Evolutionary conservation across 331 rosid species (phyloP).

Genomic region (Quercus phellos): DNA sequence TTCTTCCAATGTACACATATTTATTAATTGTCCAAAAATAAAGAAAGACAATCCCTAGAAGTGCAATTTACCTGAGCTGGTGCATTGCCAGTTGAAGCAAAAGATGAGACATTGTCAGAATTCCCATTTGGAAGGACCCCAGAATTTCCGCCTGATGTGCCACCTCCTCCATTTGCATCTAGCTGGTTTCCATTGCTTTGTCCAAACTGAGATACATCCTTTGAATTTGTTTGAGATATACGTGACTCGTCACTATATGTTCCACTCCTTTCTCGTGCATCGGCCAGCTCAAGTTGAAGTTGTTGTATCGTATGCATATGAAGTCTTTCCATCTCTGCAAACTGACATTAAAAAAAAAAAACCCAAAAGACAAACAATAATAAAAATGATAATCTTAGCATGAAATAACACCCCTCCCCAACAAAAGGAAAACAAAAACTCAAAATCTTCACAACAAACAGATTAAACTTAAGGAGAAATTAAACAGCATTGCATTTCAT

Average conservation of each 20-base stretch:
- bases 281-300: constrained; percentile 86
- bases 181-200: constrained; percentile 64
- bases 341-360: constrained; percentile 43
- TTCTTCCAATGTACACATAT: too few relatives aligned
- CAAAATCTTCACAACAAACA: background rate
- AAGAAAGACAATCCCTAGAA: background rate
- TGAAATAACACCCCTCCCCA: constrained; percentile 12
- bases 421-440: constrained; percentile 1
- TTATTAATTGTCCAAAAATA: too few relatives aligned
- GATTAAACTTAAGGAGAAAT: constrained; percentile 1
- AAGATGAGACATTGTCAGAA: constrained; percentile 55
- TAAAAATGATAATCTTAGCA: background rate
- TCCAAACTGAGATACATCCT: constrained; percentile 55
- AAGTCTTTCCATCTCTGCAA: constrained; percentile 88
- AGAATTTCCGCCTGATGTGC: constrained; percentile 53
- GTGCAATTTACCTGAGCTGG: constrained; percentile 54
- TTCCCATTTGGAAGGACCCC: constrained; percentile 59
- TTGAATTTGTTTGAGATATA: constrained; percentile 50
- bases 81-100: constrained; percentile 55
- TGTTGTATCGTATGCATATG: constrained; percentile 83
- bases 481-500: background rate
- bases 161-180: constrained; percentile 55
- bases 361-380: constrained; percentile 14
- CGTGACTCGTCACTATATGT: constrained; percentile 57
- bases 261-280: constrained; percentile 80